Evolutionary conservation across 768 basidiomycete species (phyloP).

Genomic region (Kwoniella sp.): DNA sequence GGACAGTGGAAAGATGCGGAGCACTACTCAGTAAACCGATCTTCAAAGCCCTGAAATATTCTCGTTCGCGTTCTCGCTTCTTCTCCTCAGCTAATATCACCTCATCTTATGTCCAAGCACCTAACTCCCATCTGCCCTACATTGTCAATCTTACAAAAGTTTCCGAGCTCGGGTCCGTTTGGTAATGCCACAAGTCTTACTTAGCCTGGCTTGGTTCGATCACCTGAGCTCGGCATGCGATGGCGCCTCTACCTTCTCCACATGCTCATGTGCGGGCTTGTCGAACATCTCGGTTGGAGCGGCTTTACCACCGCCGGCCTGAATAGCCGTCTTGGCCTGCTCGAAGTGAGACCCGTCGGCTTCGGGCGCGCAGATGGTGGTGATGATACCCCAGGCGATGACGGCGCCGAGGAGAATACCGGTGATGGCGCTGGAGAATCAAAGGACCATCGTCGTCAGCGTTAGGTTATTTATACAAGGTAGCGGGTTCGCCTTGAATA

Average conservation of each 20-base stretch:
- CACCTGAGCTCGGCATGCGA: constrained; percentile 11
- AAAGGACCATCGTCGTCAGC: not conserved
- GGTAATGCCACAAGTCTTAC: too few relatives aligned
- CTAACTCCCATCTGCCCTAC: too few relatives aligned
- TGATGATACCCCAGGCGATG: constrained; percentile 72
- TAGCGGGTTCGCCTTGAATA: not conserved
- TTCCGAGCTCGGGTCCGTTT: too few relatives aligned
- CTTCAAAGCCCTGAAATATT: too few relatives aligned
- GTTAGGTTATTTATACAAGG: not conserved
- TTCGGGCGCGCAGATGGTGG: constrained; percentile 79
- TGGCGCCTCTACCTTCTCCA: constrained; percentile 20
- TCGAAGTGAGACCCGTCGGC: constrained; percentile 83
- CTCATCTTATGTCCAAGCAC: too few relatives aligned
- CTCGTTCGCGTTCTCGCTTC: too few relatives aligned
- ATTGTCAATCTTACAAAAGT: too few relatives aligned
- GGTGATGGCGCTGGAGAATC: constrained; percentile 61
- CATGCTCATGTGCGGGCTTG: constrained; percentile 23
- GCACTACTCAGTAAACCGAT: too few relatives aligned
- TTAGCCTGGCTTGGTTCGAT: not conserved
- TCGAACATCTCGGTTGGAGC: constrained; percentile 39
- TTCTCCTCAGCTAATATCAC: too few relatives aligned
- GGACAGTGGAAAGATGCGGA: too few relatives aligned
- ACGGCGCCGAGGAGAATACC: constrained; percentile 86
- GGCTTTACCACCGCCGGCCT: constrained; percentile 66
- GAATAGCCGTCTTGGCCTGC: constrained; percentile 74